Evolutionary conservation across 139 green algal species (phyloP).

Genomic region (Chlamydomonas sp.): DNA sequence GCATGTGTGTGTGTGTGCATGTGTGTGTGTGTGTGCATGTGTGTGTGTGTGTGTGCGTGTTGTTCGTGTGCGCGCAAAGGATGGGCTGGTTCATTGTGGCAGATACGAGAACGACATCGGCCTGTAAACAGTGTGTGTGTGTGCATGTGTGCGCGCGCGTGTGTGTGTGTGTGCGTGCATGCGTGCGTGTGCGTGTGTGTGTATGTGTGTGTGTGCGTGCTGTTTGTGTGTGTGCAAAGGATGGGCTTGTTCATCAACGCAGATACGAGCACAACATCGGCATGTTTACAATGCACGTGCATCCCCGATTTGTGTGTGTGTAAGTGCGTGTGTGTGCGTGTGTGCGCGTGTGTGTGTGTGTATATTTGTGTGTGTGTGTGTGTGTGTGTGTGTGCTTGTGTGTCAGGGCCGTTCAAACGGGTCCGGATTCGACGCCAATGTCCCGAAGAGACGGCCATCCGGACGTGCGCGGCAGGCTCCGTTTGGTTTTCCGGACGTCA

Average conservation of each 20-base stretch:
- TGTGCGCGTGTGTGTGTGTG: not conserved
- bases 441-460: no score
- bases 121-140: conserved; percentile 52
- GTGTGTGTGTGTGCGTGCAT: no score
- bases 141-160: no score
- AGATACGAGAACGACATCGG: conserved; percentile 57
- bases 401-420: not conserved
- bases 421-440: no score
- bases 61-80: conserved; percentile 4
- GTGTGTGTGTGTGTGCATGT: conserved; percentile 1
- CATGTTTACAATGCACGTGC: conserved; percentile 31
- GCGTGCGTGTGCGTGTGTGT: no score
- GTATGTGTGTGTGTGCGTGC: no score
- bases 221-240: no score
- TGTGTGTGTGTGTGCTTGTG: not conserved
- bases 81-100: conserved; percentile 80
- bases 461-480: no score
- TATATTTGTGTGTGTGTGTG: not conserved
- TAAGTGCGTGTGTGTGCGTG: not conserved
- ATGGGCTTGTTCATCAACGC: conserved; percentile 80
- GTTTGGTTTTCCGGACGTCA: no score
- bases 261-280: conserved; percentile 75
- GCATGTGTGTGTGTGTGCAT: not conserved
- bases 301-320: no score
- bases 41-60: not conserved